Percentiles rank a stretch among this genome's conserved stretches.
Evolutionary conservation across 1,284 basidiomycete species (phyloP).

Genomic region (Coniophora puteana): DNA sequence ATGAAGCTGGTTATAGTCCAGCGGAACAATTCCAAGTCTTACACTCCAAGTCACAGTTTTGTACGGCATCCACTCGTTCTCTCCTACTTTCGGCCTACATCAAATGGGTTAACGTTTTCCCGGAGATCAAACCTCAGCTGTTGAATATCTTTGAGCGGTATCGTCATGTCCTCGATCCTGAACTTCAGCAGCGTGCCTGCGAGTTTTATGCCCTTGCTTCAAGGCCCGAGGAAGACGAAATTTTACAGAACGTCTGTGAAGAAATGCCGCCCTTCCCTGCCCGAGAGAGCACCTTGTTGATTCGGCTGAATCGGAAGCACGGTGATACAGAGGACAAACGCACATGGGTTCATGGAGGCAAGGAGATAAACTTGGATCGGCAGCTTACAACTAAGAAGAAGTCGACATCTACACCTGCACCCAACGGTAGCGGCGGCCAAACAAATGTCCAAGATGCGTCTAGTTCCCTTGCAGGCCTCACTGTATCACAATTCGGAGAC

Average conservation of each 20-base stretch:
- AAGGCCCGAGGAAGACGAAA: slow-evolving; percentile 83
- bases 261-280: slow-evolving; percentile 99
- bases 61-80: slow-evolving; percentile 88
- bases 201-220: slow-evolving; percentile 88
- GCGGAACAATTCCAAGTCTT: slow-evolving; percentile 93
- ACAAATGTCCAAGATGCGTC: slow-evolving; percentile 56
- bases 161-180: slow-evolving; percentile 95
- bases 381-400: slow-evolving; percentile 46
- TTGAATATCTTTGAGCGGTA: slow-evolving; percentile 97
- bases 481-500: slow-evolving; percentile 66
- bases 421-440: slow-evolving; percentile 23
- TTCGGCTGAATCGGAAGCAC: slow-evolving; percentile 83
- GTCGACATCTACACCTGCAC: slow-evolving; percentile 19
- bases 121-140: slow-evolving; percentile 94
- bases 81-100: slow-evolving; percentile 95
- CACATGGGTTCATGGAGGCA: slow-evolving; percentile 94
- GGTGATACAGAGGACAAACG: slow-evolving; percentile 90
- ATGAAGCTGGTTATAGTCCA: slow-evolving; percentile 90
- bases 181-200: slow-evolving; percentile 97
- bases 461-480: slow-evolving; percentile 78
- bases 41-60: slow-evolving; percentile 95
- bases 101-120: slow-evolving; percentile 99
- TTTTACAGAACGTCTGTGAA: slow-evolving; percentile 93
- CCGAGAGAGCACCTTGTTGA: slow-evolving; percentile 86
- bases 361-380: slow-evolving; percentile 83